Conservation (phyloP, 1,139 yeast species). For the Diutina sp. region DNA sequence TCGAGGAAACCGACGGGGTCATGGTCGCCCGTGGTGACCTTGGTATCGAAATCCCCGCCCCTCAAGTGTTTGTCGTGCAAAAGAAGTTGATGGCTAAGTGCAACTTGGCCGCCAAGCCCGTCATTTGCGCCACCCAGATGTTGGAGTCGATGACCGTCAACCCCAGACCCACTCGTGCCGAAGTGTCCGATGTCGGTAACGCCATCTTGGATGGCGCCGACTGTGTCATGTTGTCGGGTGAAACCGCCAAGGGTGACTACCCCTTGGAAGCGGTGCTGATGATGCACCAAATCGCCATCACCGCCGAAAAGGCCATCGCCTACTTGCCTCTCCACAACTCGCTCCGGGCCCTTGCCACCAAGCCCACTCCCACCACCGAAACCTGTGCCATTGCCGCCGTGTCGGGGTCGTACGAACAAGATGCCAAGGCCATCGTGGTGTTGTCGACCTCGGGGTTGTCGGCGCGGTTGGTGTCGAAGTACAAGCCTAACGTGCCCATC, state of each 20-base stretch:
- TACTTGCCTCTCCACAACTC: constrained; percentile 82
- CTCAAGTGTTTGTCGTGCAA: constrained; percentile 97
- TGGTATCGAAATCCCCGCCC: constrained; percentile 99
- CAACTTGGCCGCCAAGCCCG: constrained; percentile 99
- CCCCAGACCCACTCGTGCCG: constrained; percentile 99
- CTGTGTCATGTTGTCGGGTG: constrained; percentile 99
- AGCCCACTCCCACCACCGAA: constrained; percentile 91
- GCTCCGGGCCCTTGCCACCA: constrained; percentile 70
- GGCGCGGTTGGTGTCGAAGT: constrained; percentile 92
- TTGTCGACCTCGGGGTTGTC: constrained; percentile 91
- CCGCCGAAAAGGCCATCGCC: constrained; percentile 96
- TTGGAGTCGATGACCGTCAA: constrained; percentile 98
- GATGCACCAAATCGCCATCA: constrained; percentile 96
- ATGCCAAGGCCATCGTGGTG: constrained; percentile 93
- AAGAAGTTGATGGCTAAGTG: constrained; percentile 98
- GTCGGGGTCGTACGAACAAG: constrained; percentile 90
- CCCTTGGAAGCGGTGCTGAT: constrained; percentile 95
- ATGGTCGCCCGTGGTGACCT: constrained; percentile 99
- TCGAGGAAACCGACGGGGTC: constrained; percentile 93
- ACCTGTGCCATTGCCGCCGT: constrained; percentile 97
- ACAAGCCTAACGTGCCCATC: constrained; percentile 95
- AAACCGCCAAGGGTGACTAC: constrained; percentile 98
- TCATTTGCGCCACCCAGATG: constrained; percentile 99
- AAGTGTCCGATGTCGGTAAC: constrained; percentile 97
- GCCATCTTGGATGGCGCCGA: constrained; percentile 99